Base-by-base conservation (phyloP, 1,139 yeast species). In the Kluyveromyces sp. region DNA sequence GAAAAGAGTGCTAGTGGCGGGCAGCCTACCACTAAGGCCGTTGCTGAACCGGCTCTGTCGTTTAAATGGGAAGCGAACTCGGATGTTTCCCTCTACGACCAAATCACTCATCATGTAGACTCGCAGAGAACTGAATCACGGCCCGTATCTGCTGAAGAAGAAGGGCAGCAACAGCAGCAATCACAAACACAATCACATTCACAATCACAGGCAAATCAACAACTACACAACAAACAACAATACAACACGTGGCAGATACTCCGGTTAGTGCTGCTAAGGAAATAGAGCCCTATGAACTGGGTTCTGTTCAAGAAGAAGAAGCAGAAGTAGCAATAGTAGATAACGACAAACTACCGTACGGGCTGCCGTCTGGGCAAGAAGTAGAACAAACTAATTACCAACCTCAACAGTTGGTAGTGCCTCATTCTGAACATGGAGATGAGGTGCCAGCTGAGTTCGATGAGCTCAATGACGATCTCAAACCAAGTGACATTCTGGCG, bases 1-100 rank as follows among this genome's bases (percentile, higher is more conserved):
- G 61, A 89, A 89, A 64, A 82, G 87, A 59, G 97, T 90, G 65
- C 69, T 41, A 49, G 70, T 34, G 73, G 73, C 45, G 84, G 79
- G 53, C 65, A 66, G 3, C 74, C 87, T 2, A 81, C 90, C 0
- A 82, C 92, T 2, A 67, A 68, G 29, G 75, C 89, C 3, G 65
- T 69, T 25, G 61, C 69, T 45, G 87, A 81, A 51, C 87, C 90
- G 0, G 80, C 90, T 0, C 57, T 76, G 35, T 77, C 84, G 2
- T 83, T 84, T 61, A 62, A 68, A 30, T 82, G 74, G 54, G 79
- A 60, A 46, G 43, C 50, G 7, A 33, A 47, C n/a, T 51, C 55
- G 2, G 56, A 53, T 6, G 46, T 49, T 25, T 48, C 59, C 2
- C 44, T 64, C 5, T 59, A 55, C 45, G 60, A 60, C 21, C 67